These are phyloP conservation scores for Termitomyces titanicus DNA, from an alignment of 768 basidiomycete genomes.

Conservation along the genomic window DNA sequence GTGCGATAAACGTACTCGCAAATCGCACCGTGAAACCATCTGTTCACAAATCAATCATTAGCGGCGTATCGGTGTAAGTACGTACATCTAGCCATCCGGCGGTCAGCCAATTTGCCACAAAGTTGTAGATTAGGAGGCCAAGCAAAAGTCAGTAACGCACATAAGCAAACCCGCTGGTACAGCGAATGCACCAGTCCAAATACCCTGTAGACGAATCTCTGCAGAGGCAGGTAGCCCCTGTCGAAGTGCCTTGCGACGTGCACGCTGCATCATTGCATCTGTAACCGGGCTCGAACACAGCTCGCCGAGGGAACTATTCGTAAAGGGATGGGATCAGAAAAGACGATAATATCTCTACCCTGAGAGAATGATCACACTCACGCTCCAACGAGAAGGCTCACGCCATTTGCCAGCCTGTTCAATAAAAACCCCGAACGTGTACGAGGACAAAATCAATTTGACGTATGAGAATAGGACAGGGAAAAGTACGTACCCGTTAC, in stretches of 20 bases:
- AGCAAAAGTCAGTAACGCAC: conserved; percentile 16
- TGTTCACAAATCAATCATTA: conserved; percentile 6
- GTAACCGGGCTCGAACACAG: conserved; percentile 34
- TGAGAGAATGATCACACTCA: conserved; percentile 15
- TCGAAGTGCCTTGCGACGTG: conserved; percentile 23
- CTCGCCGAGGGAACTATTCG: conserved; percentile 28
- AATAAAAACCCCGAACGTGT: too few relatives aligned
- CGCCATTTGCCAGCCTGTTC: conserved; percentile 32
- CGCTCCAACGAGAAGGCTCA: conserved; percentile 33
- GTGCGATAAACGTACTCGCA: conserved; percentile 30
- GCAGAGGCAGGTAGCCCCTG: conserved; percentile 23
- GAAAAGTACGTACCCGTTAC: conserved; percentile 25
- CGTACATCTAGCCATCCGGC: conserved; percentile 5
- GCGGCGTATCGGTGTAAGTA: neutral
- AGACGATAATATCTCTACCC: neutral
- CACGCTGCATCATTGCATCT: conserved; percentile 32
- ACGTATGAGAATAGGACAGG: neutral
- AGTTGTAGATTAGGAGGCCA: neutral
- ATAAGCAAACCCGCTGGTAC: conserved; percentile 32
- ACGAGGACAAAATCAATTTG: neutral
- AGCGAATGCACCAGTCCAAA: conserved; percentile 34
- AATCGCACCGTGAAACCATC: conserved; percentile 34
- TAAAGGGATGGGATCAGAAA: neutral
- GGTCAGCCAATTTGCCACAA: neutral
- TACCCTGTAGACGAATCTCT: conserved; percentile 34